Evolutionary conservation across 2,329 filamentous ascomycete genomes (phyloP).

Genomic region (Erysiphe pulchra): DNA sequence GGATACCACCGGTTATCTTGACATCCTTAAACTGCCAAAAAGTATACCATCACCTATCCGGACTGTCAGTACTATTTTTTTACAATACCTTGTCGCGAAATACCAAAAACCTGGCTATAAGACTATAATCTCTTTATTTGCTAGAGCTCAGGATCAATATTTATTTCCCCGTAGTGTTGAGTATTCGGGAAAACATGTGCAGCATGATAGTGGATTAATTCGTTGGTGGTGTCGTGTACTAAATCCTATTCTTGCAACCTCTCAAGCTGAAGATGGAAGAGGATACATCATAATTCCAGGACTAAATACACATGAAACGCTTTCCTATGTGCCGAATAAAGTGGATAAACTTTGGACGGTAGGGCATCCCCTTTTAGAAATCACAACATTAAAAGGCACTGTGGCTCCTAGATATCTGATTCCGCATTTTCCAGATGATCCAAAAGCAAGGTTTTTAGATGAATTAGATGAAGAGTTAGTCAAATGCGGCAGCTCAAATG

Average conservation of each 20-base stretch:
- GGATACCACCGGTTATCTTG: constrained; percentile 76
- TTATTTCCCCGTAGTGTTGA: constrained; percentile 81
- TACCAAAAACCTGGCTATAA: constrained; percentile 37
- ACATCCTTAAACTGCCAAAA: constrained; percentile 34
- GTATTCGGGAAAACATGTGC: constrained; percentile 63
- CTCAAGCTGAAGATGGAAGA: constrained; percentile 20
- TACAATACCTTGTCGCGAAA: constrained; percentile 46
- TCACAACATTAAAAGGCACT: constrained; percentile 34
- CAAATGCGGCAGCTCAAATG: constrained; percentile 29
- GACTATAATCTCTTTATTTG: constrained; percentile 71
- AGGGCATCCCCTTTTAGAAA: constrained; percentile 40
- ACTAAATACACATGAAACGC: constrained; percentile 55
- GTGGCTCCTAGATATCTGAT: constrained; percentile 65
- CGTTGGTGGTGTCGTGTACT: constrained; percentile 89
- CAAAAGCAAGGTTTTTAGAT: constrained; percentile 69
- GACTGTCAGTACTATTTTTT: constrained; percentile 45
- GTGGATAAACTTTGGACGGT: constrained; percentile 30
- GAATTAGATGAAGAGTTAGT: constrained; percentile 69
- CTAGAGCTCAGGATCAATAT: constrained; percentile 76
- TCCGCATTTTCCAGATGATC: constrained; percentile 81
- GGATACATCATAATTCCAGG: constrained; percentile 76
- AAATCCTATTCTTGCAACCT: constrained; percentile 35
- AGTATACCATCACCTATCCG: constrained; percentile 48
- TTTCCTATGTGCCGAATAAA: constrained; percentile 44
- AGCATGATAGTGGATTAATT: constrained; percentile 73